These are phyloP conservation scores for Helenozyma baotianmanensis DNA, from an alignment of 805 yeast genomes.

Conservation along the genomic window DNA sequence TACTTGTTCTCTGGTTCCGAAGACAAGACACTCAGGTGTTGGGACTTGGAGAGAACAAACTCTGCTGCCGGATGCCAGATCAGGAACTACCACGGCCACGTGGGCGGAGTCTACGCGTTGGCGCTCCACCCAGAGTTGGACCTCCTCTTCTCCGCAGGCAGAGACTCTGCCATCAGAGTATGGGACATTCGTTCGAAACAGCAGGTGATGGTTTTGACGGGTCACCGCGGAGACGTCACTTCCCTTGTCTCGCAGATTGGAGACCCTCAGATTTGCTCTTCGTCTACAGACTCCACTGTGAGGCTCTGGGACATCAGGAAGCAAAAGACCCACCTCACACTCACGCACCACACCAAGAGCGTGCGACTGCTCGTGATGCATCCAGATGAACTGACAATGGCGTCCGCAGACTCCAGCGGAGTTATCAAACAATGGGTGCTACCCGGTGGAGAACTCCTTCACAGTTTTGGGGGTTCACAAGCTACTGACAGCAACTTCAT, in stretches of 20 bases:
- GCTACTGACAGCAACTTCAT: constrained; percentile 43
- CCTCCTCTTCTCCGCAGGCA: constrained; percentile 77
- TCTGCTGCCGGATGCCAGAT: constrained; percentile 49
- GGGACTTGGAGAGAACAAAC: constrained; percentile 89
- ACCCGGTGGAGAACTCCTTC: constrained; percentile 66
- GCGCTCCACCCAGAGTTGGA: constrained; percentile 87
- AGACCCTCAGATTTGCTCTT: constrained; percentile 82
- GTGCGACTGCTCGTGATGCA: constrained; percentile 70
- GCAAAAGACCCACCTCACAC: constrained; percentile 61
- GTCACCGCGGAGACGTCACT: constrained; percentile 76
- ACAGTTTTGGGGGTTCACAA: constrained; percentile 47
- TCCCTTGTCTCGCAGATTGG: constrained; percentile 61
- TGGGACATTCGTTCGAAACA: constrained; percentile 90
- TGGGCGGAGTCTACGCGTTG: constrained; percentile 80
- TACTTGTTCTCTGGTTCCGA: constrained; percentile 90
- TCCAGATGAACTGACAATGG: constrained; percentile 67
- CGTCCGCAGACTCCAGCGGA: constrained; percentile 77
- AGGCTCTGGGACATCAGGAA: constrained; percentile 88
- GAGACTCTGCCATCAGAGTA: constrained; percentile 79
- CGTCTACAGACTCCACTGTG: constrained; percentile 81
- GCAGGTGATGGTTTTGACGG: constrained; percentile 71
- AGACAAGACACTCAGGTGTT: constrained; percentile 87
- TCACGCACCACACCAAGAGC: constrained; percentile 83
- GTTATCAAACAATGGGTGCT: constrained; percentile 73
- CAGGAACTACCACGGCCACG: constrained; percentile 90